A percentile compares a stretch with the other conserved stretches of the same genome.
Evolutionary conservation across 306 rosid species (phyloP).

Genomic region (Astragalus glycyphyllos): DNA sequence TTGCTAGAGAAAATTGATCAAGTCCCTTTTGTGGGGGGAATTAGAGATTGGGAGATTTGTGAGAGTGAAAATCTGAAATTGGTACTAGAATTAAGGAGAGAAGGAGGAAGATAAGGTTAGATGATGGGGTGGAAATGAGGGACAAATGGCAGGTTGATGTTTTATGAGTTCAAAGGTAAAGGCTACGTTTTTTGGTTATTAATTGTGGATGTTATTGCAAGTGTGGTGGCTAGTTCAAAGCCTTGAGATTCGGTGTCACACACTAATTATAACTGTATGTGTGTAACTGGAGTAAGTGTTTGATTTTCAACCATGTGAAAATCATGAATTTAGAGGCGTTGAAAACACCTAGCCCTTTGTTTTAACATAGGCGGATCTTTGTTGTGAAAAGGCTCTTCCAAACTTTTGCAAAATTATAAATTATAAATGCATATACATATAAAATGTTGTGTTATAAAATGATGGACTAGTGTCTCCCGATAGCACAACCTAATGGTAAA

Average conservation of each 20-base stretch:
- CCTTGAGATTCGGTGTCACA: conserved; percentile 11
- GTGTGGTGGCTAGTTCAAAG: conserved; percentile 23
- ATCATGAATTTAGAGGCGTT: background rate
- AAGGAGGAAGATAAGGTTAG: conserved; percentile 30
- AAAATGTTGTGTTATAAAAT: too few relatives aligned
- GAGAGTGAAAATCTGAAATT: conserved; percentile 12
- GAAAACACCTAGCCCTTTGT: background rate
- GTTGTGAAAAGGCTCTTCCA: too few relatives aligned
- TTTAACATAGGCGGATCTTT: background rate
- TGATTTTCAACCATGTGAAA: conserved; percentile 12
- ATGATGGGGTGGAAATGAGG: conserved; percentile 37
- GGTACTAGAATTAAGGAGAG: background rate
- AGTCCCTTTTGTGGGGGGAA: background rate
- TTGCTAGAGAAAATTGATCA: conserved; percentile 1
- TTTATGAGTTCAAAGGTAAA: background rate
- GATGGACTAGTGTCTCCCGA: too few relatives aligned
- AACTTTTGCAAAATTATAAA: too few relatives aligned
- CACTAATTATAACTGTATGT: background rate
- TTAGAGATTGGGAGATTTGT: background rate
- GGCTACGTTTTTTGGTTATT: conserved; percentile 15
- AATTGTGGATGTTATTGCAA: conserved; percentile 8
- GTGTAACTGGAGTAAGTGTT: background rate
- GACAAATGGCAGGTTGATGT: conserved; percentile 40
- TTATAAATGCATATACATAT: too few relatives aligned
- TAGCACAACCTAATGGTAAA: too few relatives aligned